Base-by-base conservation (phyloP, 768 basidiomycete species). In the Boletus rubroflammeus region DNA sequence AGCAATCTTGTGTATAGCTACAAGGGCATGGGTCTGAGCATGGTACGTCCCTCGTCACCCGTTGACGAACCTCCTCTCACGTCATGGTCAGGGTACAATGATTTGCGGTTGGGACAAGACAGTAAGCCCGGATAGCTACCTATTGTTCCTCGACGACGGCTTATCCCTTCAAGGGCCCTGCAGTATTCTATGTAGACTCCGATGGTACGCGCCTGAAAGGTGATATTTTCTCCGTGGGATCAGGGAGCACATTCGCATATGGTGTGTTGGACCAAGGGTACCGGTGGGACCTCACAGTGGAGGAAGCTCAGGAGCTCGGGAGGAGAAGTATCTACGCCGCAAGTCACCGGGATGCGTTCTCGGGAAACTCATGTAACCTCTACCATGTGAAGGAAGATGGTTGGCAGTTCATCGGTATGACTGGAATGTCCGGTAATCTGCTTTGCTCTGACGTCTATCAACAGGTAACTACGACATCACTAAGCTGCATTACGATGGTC, bases 71-170 rank as follows among this genome's bases (percentile, higher is more conserved):
- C n/a, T 39, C 28, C 43, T 40, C 49, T 57, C 40, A 61, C 9
- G 43, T 11, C 25, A 31, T 41, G 45, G 4, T 11, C 62, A 95
- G 93, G 97, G 97, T 47, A 99, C 97, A 0, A 99, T 98, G 97
- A 95, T 99, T 53, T 98, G 95, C 65, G 97, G 97, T 26, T 98
- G 95, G 94, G 97, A 99, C 75, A 98, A 98, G 78, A 98, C 95
- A 13, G 90, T 89, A 56, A 63, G 86, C 73, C 5, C 15, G 25
- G 15, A 39, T 31, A 32, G 49, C 21, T 25, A n/a, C 47, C 10
- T 21, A 26, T 43, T 41, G 11, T 43, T 46, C 47, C 10, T 51
- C 28, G 46, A 47, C 45, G 58, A 36, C 53, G 8, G n/a, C 39
- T 60, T 38, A 67, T 47, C 38, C 26, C 52, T 54, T 50, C 50